Evolutionary conservation across 768 basidiomycete species (phyloP).

Genomic region (Podaxis mareebaensis): DNA sequence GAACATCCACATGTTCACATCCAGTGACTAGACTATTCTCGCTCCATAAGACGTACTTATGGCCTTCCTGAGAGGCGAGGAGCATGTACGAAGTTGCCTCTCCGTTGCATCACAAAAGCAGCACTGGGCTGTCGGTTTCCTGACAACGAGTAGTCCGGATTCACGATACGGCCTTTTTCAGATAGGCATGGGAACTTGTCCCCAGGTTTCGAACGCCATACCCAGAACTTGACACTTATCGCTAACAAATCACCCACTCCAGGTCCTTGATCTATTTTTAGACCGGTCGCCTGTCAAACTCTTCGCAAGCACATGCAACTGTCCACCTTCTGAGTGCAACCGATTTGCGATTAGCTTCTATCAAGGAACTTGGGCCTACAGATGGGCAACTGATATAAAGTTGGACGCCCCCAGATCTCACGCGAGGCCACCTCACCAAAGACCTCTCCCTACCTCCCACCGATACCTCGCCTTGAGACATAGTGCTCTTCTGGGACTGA

Average conservation of each 20-base stretch:
- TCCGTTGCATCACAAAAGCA: neutral
- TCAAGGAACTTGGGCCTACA: neutral
- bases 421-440: neutral
- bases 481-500: neutral
- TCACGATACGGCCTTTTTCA: neutral
- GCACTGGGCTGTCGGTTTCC: neutral
- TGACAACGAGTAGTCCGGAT: neutral
- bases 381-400: neutral
- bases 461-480: no score
- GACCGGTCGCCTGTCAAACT: neutral
- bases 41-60: neutral
- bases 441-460: neutral
- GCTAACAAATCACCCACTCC: neutral
- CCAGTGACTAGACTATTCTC: neutral
- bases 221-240: neutral
- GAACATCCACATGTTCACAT: conserved; percentile 3
- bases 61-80: neutral
- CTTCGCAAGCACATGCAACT: conserved; percentile 9
- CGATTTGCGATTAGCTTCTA: neutral
- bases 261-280: conserved; percentile 11
- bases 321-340: neutral
- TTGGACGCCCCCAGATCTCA: neutral
- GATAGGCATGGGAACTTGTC: neutral
- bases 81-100: neutral
- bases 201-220: neutral